These are phyloP conservation scores for Larix sibirica DNA, from an alignment of 83 land plant species.

Conservation along the genomic window DNA sequence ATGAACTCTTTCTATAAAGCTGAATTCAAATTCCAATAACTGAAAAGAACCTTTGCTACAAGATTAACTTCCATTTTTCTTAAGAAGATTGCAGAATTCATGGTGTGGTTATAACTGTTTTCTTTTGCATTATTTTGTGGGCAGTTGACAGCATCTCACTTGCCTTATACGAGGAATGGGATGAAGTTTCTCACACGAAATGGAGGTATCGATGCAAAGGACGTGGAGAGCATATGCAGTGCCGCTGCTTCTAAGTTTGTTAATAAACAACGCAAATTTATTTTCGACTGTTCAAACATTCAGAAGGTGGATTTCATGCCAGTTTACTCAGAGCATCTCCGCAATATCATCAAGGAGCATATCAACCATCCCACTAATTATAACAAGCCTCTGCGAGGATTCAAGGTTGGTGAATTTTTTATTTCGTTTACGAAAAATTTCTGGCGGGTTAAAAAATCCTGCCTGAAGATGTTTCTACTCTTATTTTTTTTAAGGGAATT, in stretches of 20 bases:
- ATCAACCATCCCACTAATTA: constrained; percentile 51
- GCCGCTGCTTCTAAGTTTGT: constrained; percentile 52
- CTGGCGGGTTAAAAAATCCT: no score
- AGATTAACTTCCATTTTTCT: no score
- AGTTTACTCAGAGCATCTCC: constrained; percentile 47
- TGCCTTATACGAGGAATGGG: constrained; percentile 68
- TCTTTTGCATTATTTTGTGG: neutral
- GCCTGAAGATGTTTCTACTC: no score
- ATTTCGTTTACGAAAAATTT: neutral
- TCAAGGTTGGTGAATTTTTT: constrained; percentile 32
- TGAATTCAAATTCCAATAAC: no score
- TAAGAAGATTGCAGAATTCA: neutral
- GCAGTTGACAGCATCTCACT: constrained; percentile 73
- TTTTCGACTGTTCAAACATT: neutral
- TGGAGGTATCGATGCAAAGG: constrained; percentile 50
- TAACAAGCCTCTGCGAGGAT: constrained; percentile 57
- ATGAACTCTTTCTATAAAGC: no score
- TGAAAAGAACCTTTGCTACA: no score
- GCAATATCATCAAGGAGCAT: constrained; percentile 50
- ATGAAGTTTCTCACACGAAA: constrained; percentile 52
- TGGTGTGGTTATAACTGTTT: neutral
- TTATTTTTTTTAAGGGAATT: no score
- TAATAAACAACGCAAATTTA: constrained; percentile 14
- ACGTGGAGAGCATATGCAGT: constrained; percentile 59
- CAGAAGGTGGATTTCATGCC: constrained; percentile 52